Evolutionary conservation across 768 basidiomycete genomes (phyloP), one percentile per base, ranked within the genome.

Genomic region (Steccherinum ochraceum): DNA sequence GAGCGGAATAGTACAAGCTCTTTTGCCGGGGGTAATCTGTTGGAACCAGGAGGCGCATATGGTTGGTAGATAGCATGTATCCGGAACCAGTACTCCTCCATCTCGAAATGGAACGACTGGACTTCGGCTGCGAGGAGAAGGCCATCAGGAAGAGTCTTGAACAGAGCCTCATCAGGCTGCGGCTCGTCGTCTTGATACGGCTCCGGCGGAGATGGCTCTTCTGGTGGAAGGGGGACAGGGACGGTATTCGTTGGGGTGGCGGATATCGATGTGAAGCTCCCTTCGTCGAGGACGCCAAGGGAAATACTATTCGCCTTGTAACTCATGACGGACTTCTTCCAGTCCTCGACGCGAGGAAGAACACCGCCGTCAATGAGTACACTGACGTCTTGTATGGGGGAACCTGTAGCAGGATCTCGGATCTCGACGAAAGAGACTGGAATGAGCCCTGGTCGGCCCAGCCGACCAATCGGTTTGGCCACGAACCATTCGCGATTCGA

Each of bases 401-500:
- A 76, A 39, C 87, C 90, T 21, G 96, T 93, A 10, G 80, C 72
- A 18, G 94, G 94, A 67, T 99, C 94, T 52, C 93, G 89, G 45
- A 98, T 87, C 68, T 98, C 87, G 58, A 99, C 95, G 65, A 98
- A 98, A 1, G 95, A 84, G 47, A 93, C 94, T 4, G 96, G 96
- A 52, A 99, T 98, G 51, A 99, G 78, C 46, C 96, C 96, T 0
- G 96, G 96, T 49, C 94, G 86, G 24, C 96, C 95, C 18, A 99
- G 80, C 50, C 83, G 79, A 39, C 93, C 93, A 61, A 99, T 99
- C 12, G 95, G 93, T 69, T 99, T 99, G 23, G 96, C 96, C 45
- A 99, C 96, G 67, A 97, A 98, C 96, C 96, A 99, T 67, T 99
- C 96, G 56, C 93, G 91, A 64, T 98, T 99, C n/a, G 94, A 97